Evolutionary conservation across 2,329 filamentous ascomycete genomes (phyloP).

Genomic region (Cadophora sp.): DNA sequence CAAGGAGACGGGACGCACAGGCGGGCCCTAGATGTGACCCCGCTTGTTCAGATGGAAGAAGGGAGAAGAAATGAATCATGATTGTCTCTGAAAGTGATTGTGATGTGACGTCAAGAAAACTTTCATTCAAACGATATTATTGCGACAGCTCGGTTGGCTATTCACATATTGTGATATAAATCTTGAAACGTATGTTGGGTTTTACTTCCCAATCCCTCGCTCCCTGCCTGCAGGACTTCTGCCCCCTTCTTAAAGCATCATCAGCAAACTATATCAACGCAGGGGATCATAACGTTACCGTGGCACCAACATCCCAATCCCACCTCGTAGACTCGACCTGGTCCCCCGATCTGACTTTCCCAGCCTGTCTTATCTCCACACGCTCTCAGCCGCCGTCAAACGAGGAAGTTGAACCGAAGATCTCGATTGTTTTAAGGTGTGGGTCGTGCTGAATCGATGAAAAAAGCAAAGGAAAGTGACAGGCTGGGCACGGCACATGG

Average conservation of each 20-base stretch:
- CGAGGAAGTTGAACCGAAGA: background rate
- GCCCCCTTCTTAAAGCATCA: background rate
- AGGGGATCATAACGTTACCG: constrained; percentile 2
- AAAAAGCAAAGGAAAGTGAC: background rate
- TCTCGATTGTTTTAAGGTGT: constrained; percentile 6
- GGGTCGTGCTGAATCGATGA: constrained; percentile 5
- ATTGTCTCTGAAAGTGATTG: background rate
- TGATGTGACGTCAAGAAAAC: background rate
- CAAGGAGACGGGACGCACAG: background rate
- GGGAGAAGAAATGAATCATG: background rate
- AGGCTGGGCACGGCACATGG: constrained; percentile 3
- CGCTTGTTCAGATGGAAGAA: background rate
- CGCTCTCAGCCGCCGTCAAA: constrained; percentile 4
- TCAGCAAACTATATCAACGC: background rate
- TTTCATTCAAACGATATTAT: background rate
- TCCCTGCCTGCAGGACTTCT: background rate
- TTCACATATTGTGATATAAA: background rate
- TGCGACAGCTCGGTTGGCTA: background rate
- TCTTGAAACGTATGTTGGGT: constrained; percentile 3
- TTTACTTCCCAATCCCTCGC: constrained; percentile 1
- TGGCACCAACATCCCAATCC: background rate
- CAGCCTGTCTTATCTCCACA: constrained; percentile 6
- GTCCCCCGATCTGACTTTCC: background rate
- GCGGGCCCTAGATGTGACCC: background rate
- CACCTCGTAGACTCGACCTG: background rate